Base-by-base conservation (phyloP, 2,329 filamentous ascomycete genomes). In the Diplodia corticola region DNA sequence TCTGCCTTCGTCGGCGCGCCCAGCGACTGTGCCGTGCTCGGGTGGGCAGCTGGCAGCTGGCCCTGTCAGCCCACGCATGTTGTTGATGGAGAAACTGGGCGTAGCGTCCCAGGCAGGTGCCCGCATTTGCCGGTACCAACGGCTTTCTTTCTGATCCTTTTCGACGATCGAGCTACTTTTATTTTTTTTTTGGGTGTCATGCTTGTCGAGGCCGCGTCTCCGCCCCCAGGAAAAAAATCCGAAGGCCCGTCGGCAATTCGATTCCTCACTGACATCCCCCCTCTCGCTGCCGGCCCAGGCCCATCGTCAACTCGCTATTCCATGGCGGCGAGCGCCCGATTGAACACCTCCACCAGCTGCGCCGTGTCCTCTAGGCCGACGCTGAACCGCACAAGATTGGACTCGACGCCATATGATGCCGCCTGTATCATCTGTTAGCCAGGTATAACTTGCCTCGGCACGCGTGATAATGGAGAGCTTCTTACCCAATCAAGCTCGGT, bases 401-500 rank as follows among this genome's bases (percentile, higher is more conserved):
- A 86, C 64, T 95, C 90, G 3, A 97, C 91, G 0, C 93, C 92
- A 76, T 90, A 94, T 67, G 88, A 83, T 28, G 85, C 87, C 50
- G 91, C 92, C 84, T 86, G 60, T 35, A 24, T 44, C 26, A n/a
- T 49, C 50, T 22, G 20, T 65, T 65, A 65, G 63, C 63, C n/a
- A 28, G 63, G 35, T 9, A 55, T 61, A 64, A 54, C 20, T 48
- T 64, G 9, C 33, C 28, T 37, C 26, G 57, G 26, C 28, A 20
- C 28, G 40, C 57, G 57, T 33, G 44, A 61, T 49, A 57, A 66
- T 54, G 35, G 5, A 54, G 50, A 37, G 60, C 22, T n/a, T 79
- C 82, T 73, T 79, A 86, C 84, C 95, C 95, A 99, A n/a, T 93
- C 89, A 49, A 98, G 78, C 81, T 99, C 95, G 53, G 86, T 83